Percentiles rank a stretch among this genome's conserved stretches.
phyloP scores from a whole-genome alignment of 2,329 filamentous ascomycete species.

The Hypoxylon sp. region DNA sequence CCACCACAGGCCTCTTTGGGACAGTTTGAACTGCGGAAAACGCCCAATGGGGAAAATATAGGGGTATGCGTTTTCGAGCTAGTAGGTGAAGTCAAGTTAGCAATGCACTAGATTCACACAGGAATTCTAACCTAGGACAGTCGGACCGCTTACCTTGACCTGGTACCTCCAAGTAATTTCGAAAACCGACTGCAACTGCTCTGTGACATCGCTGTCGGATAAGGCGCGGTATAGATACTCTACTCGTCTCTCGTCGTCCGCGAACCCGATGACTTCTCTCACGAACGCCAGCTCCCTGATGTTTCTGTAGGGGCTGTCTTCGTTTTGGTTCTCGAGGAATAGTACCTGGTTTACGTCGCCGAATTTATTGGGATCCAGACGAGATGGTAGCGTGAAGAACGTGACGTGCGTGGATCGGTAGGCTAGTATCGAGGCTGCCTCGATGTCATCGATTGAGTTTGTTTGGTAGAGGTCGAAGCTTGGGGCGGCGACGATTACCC shows the following conservation, averaged over 20 bases:
- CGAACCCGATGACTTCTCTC: conserved; percentile 14
- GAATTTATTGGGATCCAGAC: conserved; percentile 12
- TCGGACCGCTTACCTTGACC: conserved; percentile 20
- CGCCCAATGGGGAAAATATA: conserved; percentile 17
- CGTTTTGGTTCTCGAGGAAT: conserved; percentile 15
- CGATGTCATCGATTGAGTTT: conserved; percentile 22
- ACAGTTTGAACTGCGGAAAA: conserved; percentile 36
- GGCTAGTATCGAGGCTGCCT: conserved; percentile 22
- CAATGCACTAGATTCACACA: too few species aligned
- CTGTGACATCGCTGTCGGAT: conserved; percentile 18
- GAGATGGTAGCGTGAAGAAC: conserved; percentile 28
- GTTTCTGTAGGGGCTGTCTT: conserved; percentile 1
- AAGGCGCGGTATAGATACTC: conserved; percentile 36
- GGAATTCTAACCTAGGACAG: background rate
- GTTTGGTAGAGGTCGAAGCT: conserved; percentile 20
- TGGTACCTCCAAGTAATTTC: conserved; percentile 34
- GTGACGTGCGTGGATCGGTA: conserved; percentile 24
- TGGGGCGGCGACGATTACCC: conserved; percentile 34
- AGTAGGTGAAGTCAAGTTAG: background rate
- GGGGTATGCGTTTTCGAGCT: conserved; percentile 41
- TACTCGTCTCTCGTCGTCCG: background rate
- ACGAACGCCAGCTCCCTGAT: conserved; percentile 30
- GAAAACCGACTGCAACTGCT: conserved; percentile 14
- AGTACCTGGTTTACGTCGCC: conserved; percentile 22
- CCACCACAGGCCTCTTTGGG: conserved; percentile 41